Base-by-base conservation (phyloP, 768 basidiomycete species). In the Russula sp. region DNA sequence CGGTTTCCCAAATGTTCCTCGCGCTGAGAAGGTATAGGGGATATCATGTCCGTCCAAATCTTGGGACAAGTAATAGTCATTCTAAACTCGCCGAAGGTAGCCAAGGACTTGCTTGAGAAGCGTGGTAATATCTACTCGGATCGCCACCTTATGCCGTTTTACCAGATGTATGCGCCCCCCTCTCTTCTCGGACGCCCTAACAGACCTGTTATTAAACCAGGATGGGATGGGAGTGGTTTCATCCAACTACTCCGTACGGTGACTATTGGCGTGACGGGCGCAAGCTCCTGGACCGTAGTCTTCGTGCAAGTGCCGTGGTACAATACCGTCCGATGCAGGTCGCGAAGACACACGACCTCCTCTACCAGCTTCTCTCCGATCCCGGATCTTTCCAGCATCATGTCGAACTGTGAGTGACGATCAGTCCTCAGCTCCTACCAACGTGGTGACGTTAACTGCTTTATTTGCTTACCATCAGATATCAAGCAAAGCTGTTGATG, bases 61-160 rank as follows among this genome's bases (percentile, higher is more conserved):
- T 76, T 80, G 59, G 81, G 80, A 59, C 74, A 74, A 13, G 75
- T 72, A 18, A 73, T 79, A 13, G 74, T 85, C 48, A 71, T 84
- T 64, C 71, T 85, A 18, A 84, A 81, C 71, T 77, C 77, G n/a
- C 73, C 73, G 24, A 74, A 74, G 58, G 72, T 75, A 6, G 79
- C 76, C 5, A 68, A 73, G 32, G 81, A 82, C 49, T 73, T 85
- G 13, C 74, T 85, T 26, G 81, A 83, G 52, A 71, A 73, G 32
- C 78, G 81, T 9, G 79, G 80, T 4, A 70, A 70, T 18, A 78
- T 81, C 50, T 83, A 83, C 66, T 82, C 82, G 5, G 81, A 81
- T 64, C 60, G 60, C n/a, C 60, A 61, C 42, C 40, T 61, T 11
- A 61, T 54, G 60, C 60, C 60, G 16, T 61, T 61, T 42, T 61